Base-by-base conservation (phyloP, 1,139 yeast species). In the Saccharomycopsis crataegensis region DNA sequence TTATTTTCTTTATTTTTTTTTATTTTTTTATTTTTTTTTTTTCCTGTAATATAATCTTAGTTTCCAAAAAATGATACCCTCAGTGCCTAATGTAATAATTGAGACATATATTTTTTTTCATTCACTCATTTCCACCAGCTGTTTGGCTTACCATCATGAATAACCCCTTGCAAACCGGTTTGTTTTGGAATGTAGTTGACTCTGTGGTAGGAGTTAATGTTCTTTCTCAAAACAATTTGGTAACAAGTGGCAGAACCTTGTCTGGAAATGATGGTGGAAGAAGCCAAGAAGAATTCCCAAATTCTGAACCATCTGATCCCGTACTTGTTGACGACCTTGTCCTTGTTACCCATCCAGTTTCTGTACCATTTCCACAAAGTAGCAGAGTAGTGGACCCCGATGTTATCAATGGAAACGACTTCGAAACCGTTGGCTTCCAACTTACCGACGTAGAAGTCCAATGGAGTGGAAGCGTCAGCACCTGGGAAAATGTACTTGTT, bases 401-500 rank as follows among this genome's bases (percentile, higher is more conserved):
- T 85, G 70, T 86, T 89, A 71, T 90, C 97, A 59, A 86, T 73
- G 50, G 87, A 77, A 54, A 83, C 91, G 63, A 87, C 80, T 74
- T 89, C 97, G 68, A 89, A 89, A 3, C 96, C 96, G 60, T 85
- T 81, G 44, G 81, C 82, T 74, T 89, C 97, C 67, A 90, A 79
- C 62, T 80, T 75, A 59, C 84, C 79, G 59, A 84, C 76, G 61
- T 87, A 93, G 68, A 86, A 90, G 56, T 89, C 88, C 64, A 90
- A 79, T 50, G 97, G 96, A 55, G 97, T 90, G 8, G 96, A 87
- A 50, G 96, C 96, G 73, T 89, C 97, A 53, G 96, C 96, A 72
- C 96, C 97, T 48, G 97, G 96, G 89, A 89, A 89, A 67, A 89
- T 83, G 73, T 88, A 89, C 76, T 88, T 89, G 80, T 90, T 89